Base-by-base conservation (phyloP, 768 basidiomycete genomes). In the Mrakia hoshinonis region DNA sequence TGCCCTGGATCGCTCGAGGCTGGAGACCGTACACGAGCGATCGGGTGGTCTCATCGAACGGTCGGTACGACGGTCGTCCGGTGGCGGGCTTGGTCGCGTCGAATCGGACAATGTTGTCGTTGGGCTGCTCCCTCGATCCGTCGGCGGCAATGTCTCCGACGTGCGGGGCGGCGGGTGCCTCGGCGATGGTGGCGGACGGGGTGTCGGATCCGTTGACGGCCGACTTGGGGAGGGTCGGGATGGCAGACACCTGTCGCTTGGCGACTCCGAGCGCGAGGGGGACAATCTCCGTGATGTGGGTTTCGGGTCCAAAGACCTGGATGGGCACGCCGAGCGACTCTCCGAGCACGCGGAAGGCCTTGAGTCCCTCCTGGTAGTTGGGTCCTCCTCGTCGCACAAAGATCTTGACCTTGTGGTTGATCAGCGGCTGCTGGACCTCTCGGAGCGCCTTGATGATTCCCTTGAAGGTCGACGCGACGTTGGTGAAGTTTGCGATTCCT, bases 401-500 rank as follows among this genome's bases (percentile, higher is more conserved):
- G 82, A 98, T 97, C 81, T 87, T 88, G 81, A 97, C 94, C 69
- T 86, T 82, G 82, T 92, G 88, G 62, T 83, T 82, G 77, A 91
- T 89, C 74, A 98, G 85, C 67, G 87, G 87, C 54, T 84, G 82
- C 84, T 92, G 92, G 86, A 85, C 92, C 81, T 93, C 90, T 83
- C 95, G 89, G 75, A 99, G 85, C 22, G 96, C 94, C 55, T 87
- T 90, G 81, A 99, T 99, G 84, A 98, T 99, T 74, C 95, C 95
- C 85, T 98, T 97, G 89, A 99, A 99, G 73, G 95, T 98, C 12
- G 95, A 89, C 43, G 94, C 96, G 75, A 98, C 94, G 79, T 99
- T 97, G 79, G 93, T 97, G 83, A 99, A 99, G 87, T 99, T 99
- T 83, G 96, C 96, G 74, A 96, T 96, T 83, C 95, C 95, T 82